These are phyloP conservation scores for Cyberlindnera xishuangbannaensis DNA, from an alignment of 805 yeast genomes.

Conservation along the genomic window DNA sequence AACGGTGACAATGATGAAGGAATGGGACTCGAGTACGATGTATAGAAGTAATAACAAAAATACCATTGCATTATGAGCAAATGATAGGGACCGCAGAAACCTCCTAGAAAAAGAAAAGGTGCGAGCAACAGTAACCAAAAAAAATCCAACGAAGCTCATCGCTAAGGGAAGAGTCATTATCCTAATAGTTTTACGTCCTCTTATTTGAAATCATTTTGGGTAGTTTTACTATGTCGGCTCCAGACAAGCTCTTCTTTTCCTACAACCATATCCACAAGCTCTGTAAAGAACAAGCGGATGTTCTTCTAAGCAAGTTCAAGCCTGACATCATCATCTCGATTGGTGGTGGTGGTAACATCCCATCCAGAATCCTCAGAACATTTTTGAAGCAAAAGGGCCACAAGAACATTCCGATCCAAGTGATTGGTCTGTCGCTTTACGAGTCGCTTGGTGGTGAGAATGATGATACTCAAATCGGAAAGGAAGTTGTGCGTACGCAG, in stretches of 20 bases:
- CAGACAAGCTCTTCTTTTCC: constrained; percentile 54
- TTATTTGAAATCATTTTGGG: too few species aligned
- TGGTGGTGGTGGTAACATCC: constrained; percentile 72
- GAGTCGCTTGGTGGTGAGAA: constrained; percentile 46
- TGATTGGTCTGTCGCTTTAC: constrained; percentile 60
- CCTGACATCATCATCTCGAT: constrained; percentile 61
- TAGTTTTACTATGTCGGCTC: not conserved
- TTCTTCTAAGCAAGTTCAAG: constrained; percentile 36
- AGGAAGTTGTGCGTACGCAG: constrained; percentile 49
- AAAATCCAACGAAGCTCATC: too few species aligned
- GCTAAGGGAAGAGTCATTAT: too few species aligned
- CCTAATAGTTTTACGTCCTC: too few species aligned
- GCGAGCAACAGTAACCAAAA: too few species aligned
- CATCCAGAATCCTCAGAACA: constrained; percentile 55
- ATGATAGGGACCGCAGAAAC: too few species aligned
- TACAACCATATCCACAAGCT: constrained; percentile 80
- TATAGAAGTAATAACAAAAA: too few species aligned
- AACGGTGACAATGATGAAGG: too few species aligned
- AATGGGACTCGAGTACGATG: too few species aligned
- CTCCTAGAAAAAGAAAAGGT: too few species aligned
- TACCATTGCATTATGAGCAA: too few species aligned
- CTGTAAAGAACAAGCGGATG: constrained; percentile 61
- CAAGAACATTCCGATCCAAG: constrained; percentile 65
- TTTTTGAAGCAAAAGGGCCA: constrained; percentile 53
- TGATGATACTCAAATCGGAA: constrained; percentile 50